A percentile compares a stretch with the other conserved stretches of the same genome.
Conservation (phyloP, 352 stramenopile species). For the Globisporangium splendens region DNA sequence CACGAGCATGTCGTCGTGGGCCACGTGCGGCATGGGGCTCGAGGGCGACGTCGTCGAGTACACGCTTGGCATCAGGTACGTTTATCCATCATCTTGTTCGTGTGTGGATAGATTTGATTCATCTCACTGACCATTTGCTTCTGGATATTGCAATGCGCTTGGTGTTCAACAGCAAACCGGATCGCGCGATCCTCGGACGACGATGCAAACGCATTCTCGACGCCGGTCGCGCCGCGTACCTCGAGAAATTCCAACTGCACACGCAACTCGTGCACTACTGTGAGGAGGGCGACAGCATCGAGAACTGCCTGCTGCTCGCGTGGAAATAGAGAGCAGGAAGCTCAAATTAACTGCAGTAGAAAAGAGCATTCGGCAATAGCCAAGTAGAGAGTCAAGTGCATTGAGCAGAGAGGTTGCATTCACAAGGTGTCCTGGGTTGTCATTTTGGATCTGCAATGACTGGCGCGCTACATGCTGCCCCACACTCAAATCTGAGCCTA, state of each 20-base stretch:
- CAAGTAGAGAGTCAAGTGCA: neutral
- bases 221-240: conserved; percentile 56
- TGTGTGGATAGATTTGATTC: too few species aligned
- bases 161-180: conserved; percentile 37
- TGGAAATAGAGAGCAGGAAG: conserved; percentile 36
- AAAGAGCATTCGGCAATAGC: neutral
- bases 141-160: neutral
- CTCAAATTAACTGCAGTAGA: too few species aligned
- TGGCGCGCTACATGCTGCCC: neutral
- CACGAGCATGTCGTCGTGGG: conserved; percentile 74
- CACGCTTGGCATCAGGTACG: conserved; percentile 67
- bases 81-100: neutral
- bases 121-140: neutral
- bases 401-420: neutral
- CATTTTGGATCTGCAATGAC: neutral
- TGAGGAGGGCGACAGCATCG: conserved; percentile 62
- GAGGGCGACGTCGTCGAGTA: conserved; percentile 62
- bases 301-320: conserved; percentile 78
- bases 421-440: neutral
- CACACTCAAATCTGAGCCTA: neutral
- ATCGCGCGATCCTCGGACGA: conserved; percentile 55
- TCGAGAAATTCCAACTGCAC: conserved; percentile 43
- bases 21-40: conserved; percentile 68
- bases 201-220: conserved; percentile 82
- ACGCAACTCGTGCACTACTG: conserved; percentile 81